Evolutionary conservation across 2,329 filamentous ascomycete genomes (phyloP), one percentile per base, ranked within the genome.

Genomic region (Ophiocordyceps camponoti-floridani): DNA sequence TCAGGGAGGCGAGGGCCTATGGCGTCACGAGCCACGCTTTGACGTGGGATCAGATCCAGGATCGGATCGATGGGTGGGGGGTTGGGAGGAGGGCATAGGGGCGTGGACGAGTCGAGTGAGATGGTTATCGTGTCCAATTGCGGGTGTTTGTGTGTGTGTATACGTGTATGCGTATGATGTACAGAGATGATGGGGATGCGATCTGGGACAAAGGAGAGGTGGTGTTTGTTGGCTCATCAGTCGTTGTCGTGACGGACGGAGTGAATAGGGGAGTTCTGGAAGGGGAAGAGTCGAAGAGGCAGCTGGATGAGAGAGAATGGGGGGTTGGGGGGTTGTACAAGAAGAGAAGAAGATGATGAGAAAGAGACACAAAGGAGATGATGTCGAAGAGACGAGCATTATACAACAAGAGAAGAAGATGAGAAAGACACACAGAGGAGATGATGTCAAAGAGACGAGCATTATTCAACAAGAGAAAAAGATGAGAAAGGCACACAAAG

Each of bases 11-110:
- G 23, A 78, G 88, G 58, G 72, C 83, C 52, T 75, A 81, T 45
- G 80, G 80, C 0, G 69, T 81, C 27, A 77, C 70, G 55, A 70
- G 77, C 50, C 81, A 75, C 52, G 67, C 78, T 30, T 75, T 93
- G 60, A 70, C 71, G 26, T 96, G 91, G 88, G 81, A 82, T 44
- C 83, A 93, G 61, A 89, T 96, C 40, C 87, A 96, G 66, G 79
- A 87, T 47, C 72, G 82, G 45, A 91, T 96, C 54, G 75, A 79
- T 41, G 72, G 74, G 57, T 95, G 88, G 85, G 80, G 84, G 54
- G 62, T 96, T 49, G 88, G 88, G 5, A 75, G 73, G 56, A 58
- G 64, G 48, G 8, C n/a, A 2, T 42, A 11, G 51, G 55, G 23
- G 53, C 51, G 27, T 52, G 54, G 7, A 58, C 52, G 26, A 40